A percentile compares a stretch with the other conserved stretches of the same genome.
phyloP scores from a whole-genome alignment of 1,139 yeast species.

The Yamadazyma siamensis region DNA sequence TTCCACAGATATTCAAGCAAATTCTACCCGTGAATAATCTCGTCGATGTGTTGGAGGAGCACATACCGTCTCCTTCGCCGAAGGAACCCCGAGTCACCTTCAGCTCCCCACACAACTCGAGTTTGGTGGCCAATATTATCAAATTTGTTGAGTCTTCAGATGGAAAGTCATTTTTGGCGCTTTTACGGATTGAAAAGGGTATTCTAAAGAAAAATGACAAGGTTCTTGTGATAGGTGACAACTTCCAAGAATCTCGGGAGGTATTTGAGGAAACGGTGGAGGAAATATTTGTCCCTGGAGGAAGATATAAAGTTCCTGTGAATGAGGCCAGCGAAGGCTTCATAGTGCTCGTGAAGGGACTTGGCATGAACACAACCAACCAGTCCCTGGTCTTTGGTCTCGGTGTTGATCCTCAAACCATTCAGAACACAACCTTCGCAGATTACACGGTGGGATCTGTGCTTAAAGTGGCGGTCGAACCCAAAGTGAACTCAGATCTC shows the following conservation, averaged over 20 bases:
- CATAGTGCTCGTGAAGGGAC: constrained; percentile 64
- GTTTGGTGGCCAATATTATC: constrained; percentile 50
- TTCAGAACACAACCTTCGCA: neutral
- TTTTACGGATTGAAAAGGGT: constrained; percentile 66
- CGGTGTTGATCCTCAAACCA: constrained; percentile 18
- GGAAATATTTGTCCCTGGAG: constrained; percentile 61
- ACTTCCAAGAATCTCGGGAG: constrained; percentile 47
- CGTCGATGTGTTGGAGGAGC: constrained; percentile 43
- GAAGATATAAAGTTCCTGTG: constrained; percentile 63
- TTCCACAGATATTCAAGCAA: constrained; percentile 50
- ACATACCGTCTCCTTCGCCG: constrained; percentile 38
- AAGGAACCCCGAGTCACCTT: neutral
- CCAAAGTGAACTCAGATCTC: constrained; percentile 72
- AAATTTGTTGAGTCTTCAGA: constrained; percentile 57
- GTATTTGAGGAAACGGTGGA: constrained; percentile 40
- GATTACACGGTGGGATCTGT: constrained; percentile 53
- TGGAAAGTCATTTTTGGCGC: constrained; percentile 45
- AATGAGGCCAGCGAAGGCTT: constrained; percentile 59
- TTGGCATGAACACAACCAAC: constrained; percentile 27
- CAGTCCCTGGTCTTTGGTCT: constrained; percentile 26
- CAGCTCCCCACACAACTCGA: neutral
- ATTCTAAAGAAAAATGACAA: constrained; percentile 43
- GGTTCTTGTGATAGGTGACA: constrained; percentile 59
- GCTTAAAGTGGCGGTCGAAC: constrained; percentile 81
- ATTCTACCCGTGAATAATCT: constrained; percentile 60